Evolutionary conservation across 257 asterid species (phyloP).

Genomic region (Solanum microdontum): DNA sequence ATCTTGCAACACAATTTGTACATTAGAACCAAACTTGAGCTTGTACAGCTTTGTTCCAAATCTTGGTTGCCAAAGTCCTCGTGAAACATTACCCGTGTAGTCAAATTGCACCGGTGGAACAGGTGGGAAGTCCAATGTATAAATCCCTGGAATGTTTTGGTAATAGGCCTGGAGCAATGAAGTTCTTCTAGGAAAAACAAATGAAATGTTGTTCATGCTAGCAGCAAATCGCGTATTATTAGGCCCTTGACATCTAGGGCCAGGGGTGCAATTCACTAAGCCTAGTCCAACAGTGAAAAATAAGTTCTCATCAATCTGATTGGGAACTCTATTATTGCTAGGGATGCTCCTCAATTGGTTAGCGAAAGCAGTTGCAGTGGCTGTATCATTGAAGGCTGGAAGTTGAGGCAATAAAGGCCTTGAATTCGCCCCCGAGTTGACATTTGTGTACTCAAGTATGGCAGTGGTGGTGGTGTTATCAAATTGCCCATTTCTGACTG

Average conservation of each 20-base stretch:
- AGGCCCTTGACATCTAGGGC: conserved; percentile 63
- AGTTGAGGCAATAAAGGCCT: conserved; percentile 34
- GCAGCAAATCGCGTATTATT: conserved; percentile 50
- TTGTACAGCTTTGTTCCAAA: conserved; percentile 36
- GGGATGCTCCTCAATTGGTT: conserved; percentile 27
- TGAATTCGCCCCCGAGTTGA: not conserved
- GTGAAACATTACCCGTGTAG: conserved; percentile 51
- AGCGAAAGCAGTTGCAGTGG: conserved; percentile 28
- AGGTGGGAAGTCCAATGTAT: conserved; percentile 45
- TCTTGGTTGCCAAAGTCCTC: conserved; percentile 34
- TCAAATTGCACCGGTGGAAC: conserved; percentile 44
- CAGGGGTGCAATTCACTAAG: conserved; percentile 33
- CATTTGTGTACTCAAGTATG: conserved; percentile 33
- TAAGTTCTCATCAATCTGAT: conserved; percentile 23
- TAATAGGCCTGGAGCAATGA: conserved; percentile 50
- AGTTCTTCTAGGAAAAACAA: conserved; percentile 28
- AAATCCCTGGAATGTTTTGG: conserved; percentile 34
- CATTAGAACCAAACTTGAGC: conserved; percentile 38
- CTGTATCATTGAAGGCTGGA: conserved; percentile 48
- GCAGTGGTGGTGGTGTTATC: conserved; percentile 67
- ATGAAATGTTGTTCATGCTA: conserved; percentile 49
- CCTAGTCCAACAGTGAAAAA: conserved; percentile 53
- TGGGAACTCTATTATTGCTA: conserved; percentile 21
- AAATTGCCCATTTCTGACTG: conserved; percentile 32
- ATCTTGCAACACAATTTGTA: conserved; percentile 54